Percentiles rank a stretch among this genome's conserved stretches.
Evolutionary conservation across 139 green algal genomes (phyloP).

Genomic region (Edaphochlamys debaryana): DNA sequence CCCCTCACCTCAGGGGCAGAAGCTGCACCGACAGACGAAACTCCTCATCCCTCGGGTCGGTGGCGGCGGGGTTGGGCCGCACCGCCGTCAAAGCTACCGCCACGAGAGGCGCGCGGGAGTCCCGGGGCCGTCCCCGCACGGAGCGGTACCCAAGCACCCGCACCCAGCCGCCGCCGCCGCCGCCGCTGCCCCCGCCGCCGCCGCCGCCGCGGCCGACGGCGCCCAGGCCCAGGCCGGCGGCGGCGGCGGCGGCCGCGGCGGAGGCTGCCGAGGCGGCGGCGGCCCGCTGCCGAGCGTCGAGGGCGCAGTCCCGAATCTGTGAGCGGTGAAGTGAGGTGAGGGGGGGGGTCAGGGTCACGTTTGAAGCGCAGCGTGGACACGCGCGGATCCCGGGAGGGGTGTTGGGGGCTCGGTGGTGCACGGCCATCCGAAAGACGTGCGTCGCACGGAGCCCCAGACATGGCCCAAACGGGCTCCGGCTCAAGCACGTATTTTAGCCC

Average conservation of each 20-base stretch:
- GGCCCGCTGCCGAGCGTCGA: constrained; percentile 10
- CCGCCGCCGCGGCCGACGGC: neutral
- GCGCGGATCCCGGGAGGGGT: no score
- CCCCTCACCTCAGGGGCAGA: constrained; percentile 41
- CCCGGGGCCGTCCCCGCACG: constrained; percentile 43
- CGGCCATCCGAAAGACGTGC: no score
- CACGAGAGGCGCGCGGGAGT: constrained; percentile 48
- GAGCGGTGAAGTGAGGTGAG: no score
- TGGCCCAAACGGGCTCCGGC: no score
- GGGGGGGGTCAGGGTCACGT: no score
- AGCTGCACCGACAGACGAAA: constrained; percentile 56
- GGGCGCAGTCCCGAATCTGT: constrained; percentile 29
- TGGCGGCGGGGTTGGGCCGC: constrained; percentile 46
- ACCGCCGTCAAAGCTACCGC: constrained; percentile 69
- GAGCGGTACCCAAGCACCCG: constrained; percentile 23
- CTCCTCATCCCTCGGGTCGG: constrained; percentile 58
- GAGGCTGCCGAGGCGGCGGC: no score
- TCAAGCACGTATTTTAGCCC: no score
- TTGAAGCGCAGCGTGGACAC: no score
- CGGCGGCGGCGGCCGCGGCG: no score
- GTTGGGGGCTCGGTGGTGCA: no score
- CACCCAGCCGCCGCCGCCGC: constrained; percentile 24
- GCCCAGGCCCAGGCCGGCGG: neutral
- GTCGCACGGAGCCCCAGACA: no score
- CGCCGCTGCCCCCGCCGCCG: constrained; percentile 16